Evolutionary conservation across 495 filamentous ascomycete genomes (phyloP), one percentile per base, ranked within the genome.

Genomic region (Xylona heveae): DNA sequence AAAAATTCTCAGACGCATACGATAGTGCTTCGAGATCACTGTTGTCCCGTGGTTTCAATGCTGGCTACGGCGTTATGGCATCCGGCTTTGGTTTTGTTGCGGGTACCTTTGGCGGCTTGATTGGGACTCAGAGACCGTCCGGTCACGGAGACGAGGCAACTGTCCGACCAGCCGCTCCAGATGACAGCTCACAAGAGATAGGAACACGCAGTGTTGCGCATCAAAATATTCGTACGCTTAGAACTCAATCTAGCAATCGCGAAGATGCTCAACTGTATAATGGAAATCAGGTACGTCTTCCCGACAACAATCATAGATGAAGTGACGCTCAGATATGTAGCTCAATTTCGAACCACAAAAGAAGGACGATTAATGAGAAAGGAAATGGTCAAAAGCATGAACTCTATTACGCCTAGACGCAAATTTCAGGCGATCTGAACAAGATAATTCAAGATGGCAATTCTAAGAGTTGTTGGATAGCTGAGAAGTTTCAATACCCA

Each of bases 241-340:
- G 55, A 30, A 67, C 74, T 44, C 63, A 68, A 30, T 6, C 1
- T 24, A 50, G 51, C 22, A 53, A 55, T 31, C 51, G 48, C 29
- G 62, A 59, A 42, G 46, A 73, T 36, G 58, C 61, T 15, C 68
- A 84, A 42, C 67, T 82, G 23, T 92, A 92, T 46, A 92, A 92
- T 50, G 82, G 82, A 3, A 92, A 91, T 44, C 76, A 79, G 48
- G 78, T 84, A 58, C 37, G 73, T 42, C n/a, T 16, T 19, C 5
- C 26, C 18, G 18, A 2, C 25, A 4, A 9, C 22, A 3, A 23
- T 20, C 27, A 7, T n/a, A 43, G 22, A 12, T 8, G 9, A 26
- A 12, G n/a, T 21, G 7, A 17, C 8, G 20, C 25, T 23, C 31
- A 20, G 34, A 6, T 24, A n/a, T 23, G 14, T 20, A 49, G 46